These are phyloP conservation scores for Penicillium hordei DNA, from an alignment of 2,329 filamentous ascomycete genomes.

Conservation along the genomic window DNA sequence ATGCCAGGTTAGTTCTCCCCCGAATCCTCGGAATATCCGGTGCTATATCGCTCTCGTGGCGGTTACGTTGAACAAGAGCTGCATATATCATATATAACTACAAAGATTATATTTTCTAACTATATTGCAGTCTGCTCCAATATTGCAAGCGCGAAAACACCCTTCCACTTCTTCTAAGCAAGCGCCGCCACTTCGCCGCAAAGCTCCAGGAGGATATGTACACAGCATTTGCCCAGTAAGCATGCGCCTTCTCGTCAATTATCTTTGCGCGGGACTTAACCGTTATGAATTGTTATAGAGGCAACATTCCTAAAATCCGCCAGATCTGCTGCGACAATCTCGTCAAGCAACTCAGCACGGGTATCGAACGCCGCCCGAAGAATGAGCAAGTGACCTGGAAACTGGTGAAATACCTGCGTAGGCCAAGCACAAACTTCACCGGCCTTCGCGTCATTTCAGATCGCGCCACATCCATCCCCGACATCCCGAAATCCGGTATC, in stretches of 20 bases:
- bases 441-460: slow-evolving; percentile 44
- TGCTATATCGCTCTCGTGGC: not conserved
- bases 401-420: slow-evolving; percentile 39
- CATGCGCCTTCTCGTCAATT: slow-evolving; percentile 9
- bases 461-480: slow-evolving; percentile 43
- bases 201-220: slow-evolving; percentile 51
- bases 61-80: not conserved
- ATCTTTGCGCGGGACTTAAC: slow-evolving; percentile 1
- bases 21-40: not conserved
- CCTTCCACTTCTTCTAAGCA: slow-evolving; percentile 36
- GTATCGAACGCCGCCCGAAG: slow-evolving; percentile 37
- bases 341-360: slow-evolving; percentile 32
- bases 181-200: slow-evolving; percentile 39
- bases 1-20: slow-evolving; percentile 32
- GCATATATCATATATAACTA: not conserved
- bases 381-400: slow-evolving; percentile 37
- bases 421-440: slow-evolving; percentile 38
- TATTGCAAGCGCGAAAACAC: slow-evolving; percentile 37
- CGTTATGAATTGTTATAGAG: slow-evolving; percentile 19
- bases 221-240: slow-evolving; percentile 47
- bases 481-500: slow-evolving; percentile 39
- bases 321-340: slow-evolving; percentile 43
- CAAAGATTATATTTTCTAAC: not conserved
- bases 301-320: slow-evolving; percentile 37
- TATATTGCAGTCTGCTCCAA: slow-evolving; percentile 15